Base-by-base conservation (phyloP, 768 basidiomycete genomes). In the Auricularia sp. region DNA sequence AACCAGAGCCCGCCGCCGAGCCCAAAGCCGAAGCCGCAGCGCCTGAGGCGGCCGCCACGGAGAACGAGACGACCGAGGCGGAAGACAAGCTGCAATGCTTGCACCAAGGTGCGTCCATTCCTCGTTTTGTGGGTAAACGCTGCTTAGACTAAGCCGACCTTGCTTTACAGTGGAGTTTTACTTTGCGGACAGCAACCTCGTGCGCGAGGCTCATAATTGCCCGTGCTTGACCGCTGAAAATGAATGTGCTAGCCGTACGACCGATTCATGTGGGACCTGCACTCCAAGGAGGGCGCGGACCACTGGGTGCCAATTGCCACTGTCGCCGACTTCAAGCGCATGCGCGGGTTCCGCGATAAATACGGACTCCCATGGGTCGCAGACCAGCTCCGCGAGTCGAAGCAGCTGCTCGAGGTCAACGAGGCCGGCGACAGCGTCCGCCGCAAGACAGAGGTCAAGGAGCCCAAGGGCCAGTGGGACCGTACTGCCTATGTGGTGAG, bases 201-300 rank as follows among this genome's bases (percentile, higher is more conserved):
- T 24, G 61, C 44, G 18, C 45, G 54, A 37, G 54, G 54, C 47
- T 51, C 16, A 18, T 16, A 18, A 36, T 58, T 16, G 18, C 8
- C 1, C 24, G 24, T 66, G 33, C 24, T 18, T 24, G 21, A 13
- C 21, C 11, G 16, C 54, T 24, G 3, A 39, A 37, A 36, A 5
- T 39, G 18, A 42, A 11, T 24, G 18, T 21, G 8, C n/a, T 24
- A 24, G 24, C 45, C 34, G 36, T 68, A 69, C 63, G 75, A 73
- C 71, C 94, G 92, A 77, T 97, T 94, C 80, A 93, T 97, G 90
- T 98, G 94, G 93, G 86, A 89, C 3, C 77, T 95, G 59, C 86
- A 96, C 74, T 54, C 80, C 75, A 84, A 86, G 33, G 86, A 88
- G 67, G 87, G 87, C 68, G 79, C 83, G 1, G 87, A 91, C 51